Base-by-base conservation (phyloP, 2,329 filamentous ascomycete genomes). In the Apiospora sp. region DNA sequence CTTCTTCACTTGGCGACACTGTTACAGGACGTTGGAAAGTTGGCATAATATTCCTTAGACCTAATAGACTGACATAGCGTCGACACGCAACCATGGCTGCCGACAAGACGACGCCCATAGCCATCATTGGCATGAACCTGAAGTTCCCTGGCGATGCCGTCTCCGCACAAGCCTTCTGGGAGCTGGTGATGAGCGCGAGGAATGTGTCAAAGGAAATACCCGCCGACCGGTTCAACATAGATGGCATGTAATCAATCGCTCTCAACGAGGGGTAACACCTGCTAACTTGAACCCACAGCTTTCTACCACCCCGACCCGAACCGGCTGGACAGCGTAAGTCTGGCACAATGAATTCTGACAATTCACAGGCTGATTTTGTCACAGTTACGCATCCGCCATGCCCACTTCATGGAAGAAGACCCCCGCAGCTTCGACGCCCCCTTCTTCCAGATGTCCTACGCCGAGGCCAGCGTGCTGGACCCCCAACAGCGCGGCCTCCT, bases 401-500 rank as follows among this genome's bases (percentile, higher is more conserved):
- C 68, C 10, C 68, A 82, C 71, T 81, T 83, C 46, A 75, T 83
- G 46, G 74, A 75, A 4, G 75, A 79, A 54, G 80, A 82, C 64
- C 72, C 78, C 1, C 73, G 76, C 13, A 71, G 75, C 51, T 81
- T 80, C 71, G 78, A 83, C 72, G 81, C 79, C 48, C 75, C 76
- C 8, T 84, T 83, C 68, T 83, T 82, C 76, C 79, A 82, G 43
- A 82, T 84, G n/a, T 81, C 81, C 1, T 77, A 79, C 54, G 75
- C 77, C 14, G 82, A 84, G 70, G 82, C 81, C 48, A 76, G 79
- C 58, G 75, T 78, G 0, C 83, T 84, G 80, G 80, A 78, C 79
- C 67, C 46, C 76, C 75, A 74, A 69, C 70, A 71, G 46, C 27
- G n/a, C 34, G 43, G 61, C 34, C 54, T 67, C 3, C 61, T 73